Conservation (phyloP, 306 rosid species). For the Sesbania bispinosa region DNA sequence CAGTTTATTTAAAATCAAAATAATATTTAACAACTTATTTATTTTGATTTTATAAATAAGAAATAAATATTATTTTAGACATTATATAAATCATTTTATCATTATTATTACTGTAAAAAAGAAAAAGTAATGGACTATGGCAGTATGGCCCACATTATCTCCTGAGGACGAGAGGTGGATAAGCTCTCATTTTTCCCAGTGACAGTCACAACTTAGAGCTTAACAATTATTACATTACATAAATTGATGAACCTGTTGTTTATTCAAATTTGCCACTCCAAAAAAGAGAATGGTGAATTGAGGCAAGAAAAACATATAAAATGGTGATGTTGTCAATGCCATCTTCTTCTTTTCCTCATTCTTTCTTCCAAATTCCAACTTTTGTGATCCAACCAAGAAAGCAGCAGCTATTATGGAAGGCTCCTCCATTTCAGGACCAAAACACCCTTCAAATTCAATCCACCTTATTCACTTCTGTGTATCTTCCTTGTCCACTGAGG, state of each 20-base stretch:
- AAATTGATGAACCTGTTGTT: neutral
- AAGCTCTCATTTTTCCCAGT: neutral
- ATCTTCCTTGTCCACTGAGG: slow-evolving; percentile 14
- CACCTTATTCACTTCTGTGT: neutral
- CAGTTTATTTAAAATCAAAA: no score
- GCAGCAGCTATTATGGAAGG: slow-evolving; percentile 7
- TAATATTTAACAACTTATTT: no score
- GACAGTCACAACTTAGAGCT: neutral
- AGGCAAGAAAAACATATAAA: slow-evolving; percentile 8
- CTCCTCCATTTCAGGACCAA: slow-evolving; percentile 12
- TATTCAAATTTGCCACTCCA: slow-evolving; percentile 7
- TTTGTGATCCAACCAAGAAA: slow-evolving; percentile 20
- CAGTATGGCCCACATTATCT: slow-evolving; percentile 47
- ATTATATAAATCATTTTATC: no score
- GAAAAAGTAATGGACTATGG: slow-evolving; percentile 1
- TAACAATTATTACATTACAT: neutral
- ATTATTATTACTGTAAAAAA: neutral
- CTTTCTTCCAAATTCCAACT: slow-evolving; percentile 13
- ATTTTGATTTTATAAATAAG: no score
- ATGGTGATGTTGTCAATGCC: slow-evolving; percentile 8
- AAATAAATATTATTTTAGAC: no score
- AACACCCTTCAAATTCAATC: slow-evolving; percentile 15
- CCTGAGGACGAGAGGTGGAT: neutral
- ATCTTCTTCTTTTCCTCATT: slow-evolving; percentile 1
- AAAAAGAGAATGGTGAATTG: neutral